Evolutionary conservation across 2,329 filamentous ascomycete species (phyloP).

Genomic region (Curvularia eragrostidis): DNA sequence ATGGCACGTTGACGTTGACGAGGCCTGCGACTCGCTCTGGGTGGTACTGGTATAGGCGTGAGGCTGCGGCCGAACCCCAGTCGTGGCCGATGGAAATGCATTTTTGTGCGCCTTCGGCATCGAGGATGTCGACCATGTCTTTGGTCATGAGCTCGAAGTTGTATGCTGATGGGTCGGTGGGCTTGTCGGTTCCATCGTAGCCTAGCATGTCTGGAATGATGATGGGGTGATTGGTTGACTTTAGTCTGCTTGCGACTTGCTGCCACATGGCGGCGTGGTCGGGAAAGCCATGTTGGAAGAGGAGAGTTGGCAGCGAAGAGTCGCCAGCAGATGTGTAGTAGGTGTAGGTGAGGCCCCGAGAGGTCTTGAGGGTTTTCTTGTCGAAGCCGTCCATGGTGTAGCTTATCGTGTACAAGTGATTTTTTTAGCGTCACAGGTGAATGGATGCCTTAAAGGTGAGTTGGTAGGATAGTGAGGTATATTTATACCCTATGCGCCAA

Average conservation of each 20-base stretch:
- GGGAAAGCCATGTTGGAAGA: slow-evolving; percentile 60
- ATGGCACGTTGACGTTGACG: slow-evolving; percentile 53
- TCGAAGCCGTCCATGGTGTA: slow-evolving; percentile 36
- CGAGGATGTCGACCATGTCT: slow-evolving; percentile 38
- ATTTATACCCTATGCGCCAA: slow-evolving; percentile 1
- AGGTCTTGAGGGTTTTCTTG: slow-evolving; percentile 38
- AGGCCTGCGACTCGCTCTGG: slow-evolving; percentile 53
- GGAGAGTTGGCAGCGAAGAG: slow-evolving; percentile 31
- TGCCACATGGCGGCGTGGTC: slow-evolving; percentile 57
- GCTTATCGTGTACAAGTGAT: not conserved
- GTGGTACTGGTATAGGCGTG: slow-evolving; percentile 53
- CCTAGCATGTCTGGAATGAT: slow-evolving; percentile 51
- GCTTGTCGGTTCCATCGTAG: slow-evolving; percentile 48
- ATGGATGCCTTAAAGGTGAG: not conserved
- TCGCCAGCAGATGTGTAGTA: slow-evolving; percentile 35
- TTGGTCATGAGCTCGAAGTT: slow-evolving; percentile 31
- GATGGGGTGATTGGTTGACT: slow-evolving; percentile 51
- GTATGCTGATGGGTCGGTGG: slow-evolving; percentile 33
- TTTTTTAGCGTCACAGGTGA: not conserved
- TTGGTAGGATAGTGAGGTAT: not conserved
- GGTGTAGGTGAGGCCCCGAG: slow-evolving; percentile 37
- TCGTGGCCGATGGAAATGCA: slow-evolving; percentile 58
- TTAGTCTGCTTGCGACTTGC: slow-evolving; percentile 50
- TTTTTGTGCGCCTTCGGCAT: slow-evolving; percentile 29
- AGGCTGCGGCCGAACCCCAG: slow-evolving; percentile 55